phyloP scores from a whole-genome alignment of 805 yeast genomes.

The Lachancea waltii region DNA sequence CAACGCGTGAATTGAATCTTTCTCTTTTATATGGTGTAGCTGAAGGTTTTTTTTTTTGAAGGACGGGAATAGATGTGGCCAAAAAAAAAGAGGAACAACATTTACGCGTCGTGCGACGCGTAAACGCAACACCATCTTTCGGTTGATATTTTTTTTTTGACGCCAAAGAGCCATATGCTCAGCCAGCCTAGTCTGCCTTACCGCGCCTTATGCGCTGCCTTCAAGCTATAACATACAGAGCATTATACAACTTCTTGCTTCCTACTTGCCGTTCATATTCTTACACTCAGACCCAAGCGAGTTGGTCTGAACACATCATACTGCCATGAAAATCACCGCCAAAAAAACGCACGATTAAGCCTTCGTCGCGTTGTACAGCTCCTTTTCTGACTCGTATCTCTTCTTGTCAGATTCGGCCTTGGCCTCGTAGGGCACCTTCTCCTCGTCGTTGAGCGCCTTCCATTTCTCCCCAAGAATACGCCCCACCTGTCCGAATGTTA shows the following conservation, averaged over 20 bases:
- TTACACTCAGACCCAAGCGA: neutral
- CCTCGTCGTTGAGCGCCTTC: constrained; percentile 82
- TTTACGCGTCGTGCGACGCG: constrained; percentile 12
- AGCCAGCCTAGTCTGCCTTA: too few species aligned
- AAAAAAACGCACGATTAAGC: constrained; percentile 23
- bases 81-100: neutral
- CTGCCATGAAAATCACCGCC: neutral
- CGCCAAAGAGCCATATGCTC: too few species aligned
- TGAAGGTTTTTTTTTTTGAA: constrained; percentile 5
- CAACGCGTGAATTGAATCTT: neutral
- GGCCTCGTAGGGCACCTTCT: constrained; percentile 82
- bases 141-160: neutral
- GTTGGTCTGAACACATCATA: neutral
- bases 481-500: constrained; percentile 92
- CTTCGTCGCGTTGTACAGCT: constrained; percentile 57
- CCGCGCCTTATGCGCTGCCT: neutral
- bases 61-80: neutral
- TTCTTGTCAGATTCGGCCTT: constrained; percentile 95
- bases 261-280: neutral
- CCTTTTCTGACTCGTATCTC: constrained; percentile 95
- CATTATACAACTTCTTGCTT: neutral
- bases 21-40: neutral
- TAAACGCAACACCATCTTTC: neutral
- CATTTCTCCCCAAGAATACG: constrained; percentile 92
- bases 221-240: constrained; percentile 1